Evolutionary conservation across 1,139 yeast genomes (phyloP).

Genomic region (Suhomyces terraborum): DNA sequence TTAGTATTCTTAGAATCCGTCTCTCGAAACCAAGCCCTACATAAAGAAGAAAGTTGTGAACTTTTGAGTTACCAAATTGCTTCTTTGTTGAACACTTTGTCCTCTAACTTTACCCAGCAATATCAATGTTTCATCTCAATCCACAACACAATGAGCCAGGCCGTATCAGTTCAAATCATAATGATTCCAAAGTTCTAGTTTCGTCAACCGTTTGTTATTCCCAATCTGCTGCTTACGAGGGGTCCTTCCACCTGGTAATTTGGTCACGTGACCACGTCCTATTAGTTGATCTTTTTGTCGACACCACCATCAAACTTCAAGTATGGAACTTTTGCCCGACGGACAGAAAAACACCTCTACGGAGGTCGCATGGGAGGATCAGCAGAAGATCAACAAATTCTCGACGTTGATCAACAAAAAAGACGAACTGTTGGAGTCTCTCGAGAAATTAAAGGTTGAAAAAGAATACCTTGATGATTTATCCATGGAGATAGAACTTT

Average conservation of each 20-base stretch:
- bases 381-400: slow-evolving; percentile 83
- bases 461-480: slow-evolving; percentile 90
- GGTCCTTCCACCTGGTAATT: not conserved
- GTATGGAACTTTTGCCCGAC: slow-evolving; percentile 61
- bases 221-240: too few species aligned
- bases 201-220: too few species aligned
- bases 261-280: not conserved
- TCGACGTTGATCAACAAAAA: slow-evolving; percentile 76
- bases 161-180: too few species aligned
- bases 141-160: too few species aligned
- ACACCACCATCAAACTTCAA: not conserved
- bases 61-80: too few species aligned
- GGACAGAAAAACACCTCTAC: slow-evolving; percentile 64
- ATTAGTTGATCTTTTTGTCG: not conserved
- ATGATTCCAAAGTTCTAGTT: too few species aligned
- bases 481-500: slow-evolving; percentile 77
- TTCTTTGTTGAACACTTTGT: too few species aligned
- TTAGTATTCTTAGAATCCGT: too few species aligned
- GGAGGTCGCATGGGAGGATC: slow-evolving; percentile 88
- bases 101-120: too few species aligned
- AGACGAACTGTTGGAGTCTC: slow-evolving; percentile 55
- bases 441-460: slow-evolving; percentile 59
- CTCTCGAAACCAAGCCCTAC: too few species aligned
- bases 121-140: too few species aligned
- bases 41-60: too few species aligned